phyloP scores from a whole-genome alignment of 2,329 filamentous ascomycete genomes.

The Mycosphaerella sp. region DNA sequence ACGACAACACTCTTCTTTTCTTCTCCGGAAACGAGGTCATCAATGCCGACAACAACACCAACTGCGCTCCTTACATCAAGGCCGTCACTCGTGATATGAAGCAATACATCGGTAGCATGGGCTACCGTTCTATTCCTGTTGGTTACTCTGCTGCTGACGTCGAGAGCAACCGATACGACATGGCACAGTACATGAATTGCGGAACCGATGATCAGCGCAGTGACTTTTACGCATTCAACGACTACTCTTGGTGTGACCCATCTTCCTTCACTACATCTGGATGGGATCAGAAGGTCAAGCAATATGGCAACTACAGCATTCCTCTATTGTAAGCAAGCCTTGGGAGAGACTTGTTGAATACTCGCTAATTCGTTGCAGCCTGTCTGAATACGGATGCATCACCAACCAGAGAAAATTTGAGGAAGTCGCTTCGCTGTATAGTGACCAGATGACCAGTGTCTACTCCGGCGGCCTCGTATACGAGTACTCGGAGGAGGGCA shows the following conservation, averaged over 20 bases:
- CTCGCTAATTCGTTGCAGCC: constrained; percentile 37
- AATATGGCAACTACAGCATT: constrained; percentile 78
- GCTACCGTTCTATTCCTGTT: constrained; percentile 63
- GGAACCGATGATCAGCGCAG: constrained; percentile 74
- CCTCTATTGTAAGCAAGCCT: constrained; percentile 61
- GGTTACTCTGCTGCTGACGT: constrained; percentile 85
- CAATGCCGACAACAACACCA: constrained; percentile 56
- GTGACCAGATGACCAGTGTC: constrained; percentile 71
- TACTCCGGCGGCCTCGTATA: constrained; percentile 97
- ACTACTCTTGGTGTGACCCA: constrained; percentile 79
- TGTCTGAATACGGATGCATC: constrained; percentile 92
- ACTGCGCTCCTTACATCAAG: constrained; percentile 62
- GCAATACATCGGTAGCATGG: constrained; percentile 69
- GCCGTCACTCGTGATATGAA: constrained; percentile 75
- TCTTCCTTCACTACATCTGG: constrained; percentile 64
- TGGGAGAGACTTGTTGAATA: neutral
- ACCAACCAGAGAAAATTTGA: constrained; percentile 74
- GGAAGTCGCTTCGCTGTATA: constrained; percentile 76
- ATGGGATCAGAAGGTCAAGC: constrained; percentile 84
- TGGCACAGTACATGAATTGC: constrained; percentile 90
- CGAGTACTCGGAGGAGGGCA: constrained; percentile 79
- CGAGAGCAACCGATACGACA: constrained; percentile 75
- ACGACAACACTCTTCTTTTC: constrained; percentile 80
- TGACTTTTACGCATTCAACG: constrained; percentile 86
- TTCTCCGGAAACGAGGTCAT: constrained; percentile 72